Conservation (phyloP, 2,329 filamentous ascomycete species). For the Phyllosticta citribraziliensis region DNA sequence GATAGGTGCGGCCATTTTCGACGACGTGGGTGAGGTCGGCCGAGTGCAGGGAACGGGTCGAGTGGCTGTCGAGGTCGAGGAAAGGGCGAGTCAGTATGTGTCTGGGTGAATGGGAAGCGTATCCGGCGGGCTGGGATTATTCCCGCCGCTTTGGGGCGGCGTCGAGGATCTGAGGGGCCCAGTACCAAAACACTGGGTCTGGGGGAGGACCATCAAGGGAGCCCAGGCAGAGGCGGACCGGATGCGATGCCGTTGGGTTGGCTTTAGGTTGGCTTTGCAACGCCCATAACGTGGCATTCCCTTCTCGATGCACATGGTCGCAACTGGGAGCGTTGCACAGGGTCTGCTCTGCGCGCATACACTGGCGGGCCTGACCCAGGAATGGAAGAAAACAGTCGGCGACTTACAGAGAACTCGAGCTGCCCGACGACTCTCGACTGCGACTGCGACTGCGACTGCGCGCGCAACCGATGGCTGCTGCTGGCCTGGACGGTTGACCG, state of each 20-base stretch:
- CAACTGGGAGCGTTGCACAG: neutral
- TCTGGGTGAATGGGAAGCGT: neutral
- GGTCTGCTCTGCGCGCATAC: neutral
- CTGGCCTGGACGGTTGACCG: too few relatives aligned
- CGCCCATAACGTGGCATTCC: too few relatives aligned
- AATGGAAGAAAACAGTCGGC: neutral
- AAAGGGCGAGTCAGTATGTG: neutral
- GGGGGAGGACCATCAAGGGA: too few relatives aligned
- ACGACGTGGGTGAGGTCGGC: conserved; percentile 47
- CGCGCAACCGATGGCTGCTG: too few relatives aligned
- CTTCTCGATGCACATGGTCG: neutral
- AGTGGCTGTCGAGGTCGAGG: conserved; percentile 13
- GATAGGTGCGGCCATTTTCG: conserved; percentile 52
- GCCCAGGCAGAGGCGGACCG: too few relatives aligned
- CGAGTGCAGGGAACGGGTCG: conserved; percentile 28
- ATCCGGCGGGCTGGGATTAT: too few relatives aligned
- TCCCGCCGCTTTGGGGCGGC: too few relatives aligned
- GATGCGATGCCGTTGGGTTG: too few relatives aligned
- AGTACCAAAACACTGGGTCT: neutral
- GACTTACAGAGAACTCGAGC: neutral
- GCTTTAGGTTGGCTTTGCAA: neutral
- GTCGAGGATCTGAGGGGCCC: too few relatives aligned
- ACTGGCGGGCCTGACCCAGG: neutral
- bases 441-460: neutral
- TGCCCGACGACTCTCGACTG: neutral